phyloP scores from a whole-genome alignment of 2,329 filamentous ascomycete genomes.

The Fusarium sp. region DNA sequence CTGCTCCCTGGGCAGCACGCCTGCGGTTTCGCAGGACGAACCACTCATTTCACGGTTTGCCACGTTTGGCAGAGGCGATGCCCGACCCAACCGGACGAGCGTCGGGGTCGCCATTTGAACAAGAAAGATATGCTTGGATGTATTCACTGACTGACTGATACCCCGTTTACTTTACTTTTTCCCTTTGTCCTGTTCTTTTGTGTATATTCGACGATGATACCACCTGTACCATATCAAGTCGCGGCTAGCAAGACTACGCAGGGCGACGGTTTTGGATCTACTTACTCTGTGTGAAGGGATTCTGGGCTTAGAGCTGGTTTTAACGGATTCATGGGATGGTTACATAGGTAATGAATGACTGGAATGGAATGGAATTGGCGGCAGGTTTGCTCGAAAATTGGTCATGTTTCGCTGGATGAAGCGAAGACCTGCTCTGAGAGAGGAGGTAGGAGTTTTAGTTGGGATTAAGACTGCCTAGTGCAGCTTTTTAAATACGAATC shows the following conservation, averaged over 20 bases:
- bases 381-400: slow-evolving; percentile 34
- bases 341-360: not conserved
- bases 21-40: slow-evolving; percentile 51
- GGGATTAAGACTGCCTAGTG: not conserved
- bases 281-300: slow-evolving; percentile 6
- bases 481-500: not conserved
- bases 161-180: slow-evolving; percentile 26
- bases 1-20: slow-evolving; percentile 58
- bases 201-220: slow-evolving; percentile 40
- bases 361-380: slow-evolving; percentile 3
- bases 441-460: not conserved
- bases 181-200: slow-evolving; percentile 25
- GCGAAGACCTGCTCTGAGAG: not conserved
- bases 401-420: not conserved
- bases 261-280: slow-evolving; percentile 9
- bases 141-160: slow-evolving; percentile 22
- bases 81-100: slow-evolving; percentile 28
- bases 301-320: slow-evolving; percentile 1
- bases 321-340: not conserved
- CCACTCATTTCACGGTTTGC: slow-evolving; percentile 49
- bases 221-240: slow-evolving; percentile 25
- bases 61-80: slow-evolving; percentile 44
- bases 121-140: slow-evolving; percentile 18
- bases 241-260: slow-evolving; percentile 35
- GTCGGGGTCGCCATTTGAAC: slow-evolving; percentile 46